Base-by-base conservation (phyloP, 306 rosid species). In the Glycyrrhiza uralensis region DNA sequence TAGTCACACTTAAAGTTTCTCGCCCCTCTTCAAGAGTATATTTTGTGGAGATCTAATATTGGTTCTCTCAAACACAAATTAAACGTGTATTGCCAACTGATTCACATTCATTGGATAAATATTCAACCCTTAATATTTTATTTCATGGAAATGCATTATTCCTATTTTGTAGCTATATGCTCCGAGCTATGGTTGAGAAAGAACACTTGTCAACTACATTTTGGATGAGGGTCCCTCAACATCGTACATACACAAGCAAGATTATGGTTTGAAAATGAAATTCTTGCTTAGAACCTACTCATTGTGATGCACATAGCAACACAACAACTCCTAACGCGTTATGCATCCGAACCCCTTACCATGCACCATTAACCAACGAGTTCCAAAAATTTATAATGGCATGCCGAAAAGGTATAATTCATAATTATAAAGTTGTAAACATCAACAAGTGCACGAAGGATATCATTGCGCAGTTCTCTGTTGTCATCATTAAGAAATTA, bases 251-350 rank as follows among this genome's bases (percentile, higher is more conserved):
- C 38, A 64, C 32, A 28, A 58, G 20, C 45, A 69, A 44, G 51
- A 54, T 38, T 15, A 41, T 66, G 36, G 46, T 7, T 30, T 74
- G 72, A 70, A 74, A 74, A 60, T 2, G 22, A 56, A 42, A 19
- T 17, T 68, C 13, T 64, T 80, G 61, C 92, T 85, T 88, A 57
- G 64, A 83, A 38, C 26, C 58, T 82, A 85, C 89, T 78, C 89
- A 75, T 49, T 56, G 30, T 50, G 44, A 28, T 24, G 3, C 24
- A 23, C 46, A 72, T 13, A 11, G 30, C 49, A 75, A 42, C 1
- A 20, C 29, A 45, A 45, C 72, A 28, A 72, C 46, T 45, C 44
- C 28, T 23, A 18, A 66, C 44, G 46, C 51, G 10, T 39, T 13
- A 3, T 38, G 1, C 26, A 57, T 4, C 38, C 5, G 32, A 56